Base-by-base conservation (phyloP, 2,329 filamentous ascomycete genomes). In the Cytospora chrysosperma region DNA sequence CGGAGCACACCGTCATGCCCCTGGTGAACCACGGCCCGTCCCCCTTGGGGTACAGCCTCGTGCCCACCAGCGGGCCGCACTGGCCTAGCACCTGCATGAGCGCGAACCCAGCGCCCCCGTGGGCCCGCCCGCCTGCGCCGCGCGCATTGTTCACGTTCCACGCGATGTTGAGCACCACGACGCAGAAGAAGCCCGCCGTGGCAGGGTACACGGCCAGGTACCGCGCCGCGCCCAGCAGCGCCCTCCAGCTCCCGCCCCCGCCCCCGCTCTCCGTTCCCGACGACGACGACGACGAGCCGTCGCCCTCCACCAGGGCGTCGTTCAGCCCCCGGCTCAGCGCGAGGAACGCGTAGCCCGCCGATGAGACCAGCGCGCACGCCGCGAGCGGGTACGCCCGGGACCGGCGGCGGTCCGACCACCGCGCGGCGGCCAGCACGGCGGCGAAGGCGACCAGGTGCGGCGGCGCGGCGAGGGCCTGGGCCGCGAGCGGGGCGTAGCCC, bases 91-190 rank as follows among this genome's bases (percentile, higher is more conserved):
- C 71, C 74, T 97, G 93, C 71, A 97, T 75, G 34, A 97, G 81
- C 1, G 90, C 91, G 70, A 96, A 91, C 1, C 89, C 91, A 1
- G 86, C 86, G 0, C 91, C 91, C 68, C 90, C 89, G 8, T 86
- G 85, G n/a, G n/a, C n/a, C n/a, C n/a, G n/a, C n/a, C n/a, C n/a
- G 58, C 84, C 85, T 66, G 88, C 85, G 15, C 81, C 86, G 59
- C 83, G 78, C 72, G 59, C 55, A 74, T 96, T 97, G 72, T 96
- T 96, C 71, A 97, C 85, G 40, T 85, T 91, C 93, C 93, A 97
- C 1, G 91, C 89, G 62, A 97, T 90, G 68, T 93, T 89, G 34
- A 96, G 82, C 0, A 92, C 92, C 63, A 96, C 90, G 24, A 92
- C 89, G 65, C 85, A 88, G 79, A 96, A 94, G 76, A 96, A 95